phyloP scores from a whole-genome alignment of 1,284 basidiomycete genomes.

The Flammula alnicola region DNA sequence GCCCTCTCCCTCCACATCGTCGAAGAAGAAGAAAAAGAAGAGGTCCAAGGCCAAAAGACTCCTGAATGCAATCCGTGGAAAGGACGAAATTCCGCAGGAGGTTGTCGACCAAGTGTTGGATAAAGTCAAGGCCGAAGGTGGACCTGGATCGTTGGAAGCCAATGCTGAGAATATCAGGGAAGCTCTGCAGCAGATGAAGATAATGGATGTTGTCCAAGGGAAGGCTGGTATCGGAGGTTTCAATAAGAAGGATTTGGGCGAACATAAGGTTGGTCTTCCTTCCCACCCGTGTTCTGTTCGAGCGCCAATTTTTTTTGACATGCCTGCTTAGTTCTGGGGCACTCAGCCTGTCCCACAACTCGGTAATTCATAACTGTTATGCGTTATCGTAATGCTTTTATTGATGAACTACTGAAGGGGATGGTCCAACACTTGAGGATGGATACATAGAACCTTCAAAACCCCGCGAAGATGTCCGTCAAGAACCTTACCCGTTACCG shows the following conservation, averaged over 20 bases:
- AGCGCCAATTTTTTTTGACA: slow-evolving; percentile 8
- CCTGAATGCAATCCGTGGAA: slow-evolving; percentile 53
- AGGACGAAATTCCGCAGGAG: slow-evolving; percentile 60
- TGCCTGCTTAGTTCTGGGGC: slow-evolving; percentile 85
- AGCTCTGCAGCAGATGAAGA: slow-evolving; percentile 69
- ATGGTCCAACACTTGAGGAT: slow-evolving; percentile 70
- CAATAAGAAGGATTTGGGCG: slow-evolving; percentile 79
- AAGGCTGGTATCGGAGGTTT: slow-evolving; percentile 70
- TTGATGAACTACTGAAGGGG: too few relatives aligned
- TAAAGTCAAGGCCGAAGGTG: slow-evolving; percentile 61
- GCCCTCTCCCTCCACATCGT: slow-evolving; percentile 44
- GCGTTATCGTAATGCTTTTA: too few relatives aligned
- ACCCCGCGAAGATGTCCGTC: slow-evolving; percentile 78
- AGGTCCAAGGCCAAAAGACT: slow-evolving; percentile 66
- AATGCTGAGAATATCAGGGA: slow-evolving; percentile 63
- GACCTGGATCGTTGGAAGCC: slow-evolving; percentile 49
- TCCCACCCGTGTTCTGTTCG: background rate
- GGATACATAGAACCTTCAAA: slow-evolving; percentile 90
- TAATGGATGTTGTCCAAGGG: slow-evolving; percentile 75
- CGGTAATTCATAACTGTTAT: too few relatives aligned
- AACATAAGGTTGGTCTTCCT: slow-evolving; percentile 74
- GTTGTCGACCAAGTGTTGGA: slow-evolving; percentile 64
- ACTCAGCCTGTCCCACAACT: slow-evolving; percentile 95
- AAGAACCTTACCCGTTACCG: slow-evolving; percentile 88
- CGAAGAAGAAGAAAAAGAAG: slow-evolving; percentile 79